Conservation (phyloP, 306 rosid species). For the Myrica gale region DNA sequence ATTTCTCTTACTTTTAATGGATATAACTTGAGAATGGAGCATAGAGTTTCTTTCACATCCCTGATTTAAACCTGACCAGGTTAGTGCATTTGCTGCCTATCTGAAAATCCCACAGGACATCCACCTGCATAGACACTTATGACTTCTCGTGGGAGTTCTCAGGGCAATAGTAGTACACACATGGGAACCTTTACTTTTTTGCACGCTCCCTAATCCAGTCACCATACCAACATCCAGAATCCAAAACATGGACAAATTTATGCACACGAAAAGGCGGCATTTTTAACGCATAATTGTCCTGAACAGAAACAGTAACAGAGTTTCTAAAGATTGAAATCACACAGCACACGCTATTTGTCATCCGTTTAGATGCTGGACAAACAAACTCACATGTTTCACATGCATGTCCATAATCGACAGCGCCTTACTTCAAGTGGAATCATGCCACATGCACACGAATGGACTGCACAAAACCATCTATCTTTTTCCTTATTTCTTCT, state of each 20-base stretch:
- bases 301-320: slow-evolving; percentile 6
- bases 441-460: slow-evolving; percentile 41
- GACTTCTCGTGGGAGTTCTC: too few relatives aligned
- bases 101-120: not conserved
- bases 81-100: not conserved
- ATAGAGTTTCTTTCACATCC: not conserved
- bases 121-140: not conserved
- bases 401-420: slow-evolving; percentile 17
- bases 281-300: not conserved
- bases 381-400: slow-evolving; percentile 32
- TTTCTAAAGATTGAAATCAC: slow-evolving; percentile 12
- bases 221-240: slow-evolving; percentile 13
- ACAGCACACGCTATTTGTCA: not conserved
- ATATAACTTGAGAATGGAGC: too few relatives aligned
- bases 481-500: slow-evolving; percentile 84
- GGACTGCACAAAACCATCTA: slow-evolving; percentile 54
- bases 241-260: slow-evolving; percentile 8
- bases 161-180: too few relatives aligned
- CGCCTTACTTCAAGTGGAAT: slow-evolving; percentile 19
- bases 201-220: not conserved
- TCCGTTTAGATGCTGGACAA: slow-evolving; percentile 17
- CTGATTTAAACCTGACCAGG: not conserved
- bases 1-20: too few relatives aligned
- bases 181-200: too few relatives aligned
- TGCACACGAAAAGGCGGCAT: slow-evolving; percentile 11